Evolutionary conservation across 148 eudicot species (phyloP).

Genomic region (Rhododendron williamsianum): DNA sequence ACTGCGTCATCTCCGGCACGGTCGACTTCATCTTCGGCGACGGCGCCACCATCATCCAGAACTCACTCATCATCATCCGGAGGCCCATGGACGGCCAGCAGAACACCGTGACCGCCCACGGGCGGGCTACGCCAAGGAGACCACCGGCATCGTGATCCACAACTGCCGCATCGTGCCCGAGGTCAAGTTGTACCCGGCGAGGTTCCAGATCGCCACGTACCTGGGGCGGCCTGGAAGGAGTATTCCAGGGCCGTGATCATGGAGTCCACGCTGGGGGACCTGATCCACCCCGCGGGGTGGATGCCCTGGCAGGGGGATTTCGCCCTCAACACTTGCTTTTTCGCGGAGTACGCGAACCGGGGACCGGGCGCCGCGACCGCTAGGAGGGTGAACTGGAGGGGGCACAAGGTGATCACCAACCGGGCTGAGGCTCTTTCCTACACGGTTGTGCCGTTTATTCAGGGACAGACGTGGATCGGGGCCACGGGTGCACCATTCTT

Average conservation of each 20-base stretch:
- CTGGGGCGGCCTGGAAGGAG: constrained; percentile 77
- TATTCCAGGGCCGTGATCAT: constrained; percentile 54
- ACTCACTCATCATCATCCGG: constrained; percentile 42
- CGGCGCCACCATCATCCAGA: constrained; percentile 40
- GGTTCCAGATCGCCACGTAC: constrained; percentile 36
- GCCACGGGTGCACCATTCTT: constrained; percentile 26
- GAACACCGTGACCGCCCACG: constrained; percentile 70
- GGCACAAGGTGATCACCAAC: constrained; percentile 30
- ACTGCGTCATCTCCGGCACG: constrained; percentile 53
- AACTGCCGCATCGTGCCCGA: constrained; percentile 73
- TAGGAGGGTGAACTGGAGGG: constrained; percentile 54
- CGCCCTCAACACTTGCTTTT: constrained; percentile 38
- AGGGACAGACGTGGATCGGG: constrained; percentile 42
- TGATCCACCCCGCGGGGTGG: constrained; percentile 60
- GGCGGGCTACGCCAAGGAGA: constrained; percentile 27
- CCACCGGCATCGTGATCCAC: constrained; percentile 56
- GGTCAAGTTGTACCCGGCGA: constrained; percentile 19
- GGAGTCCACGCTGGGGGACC: constrained; percentile 48
- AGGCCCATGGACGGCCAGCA: constrained; percentile 40
- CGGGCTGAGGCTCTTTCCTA: constrained; percentile 32
- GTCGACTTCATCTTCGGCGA: constrained; percentile 59
- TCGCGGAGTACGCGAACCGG: constrained; percentile 43
- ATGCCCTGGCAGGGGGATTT: constrained; percentile 41
- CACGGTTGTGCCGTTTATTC: constrained; percentile 39
- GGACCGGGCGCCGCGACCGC: constrained; percentile 51